Conservation (phyloP, 345 rosid species). For the Streptanthus diversifolius region DNA sequence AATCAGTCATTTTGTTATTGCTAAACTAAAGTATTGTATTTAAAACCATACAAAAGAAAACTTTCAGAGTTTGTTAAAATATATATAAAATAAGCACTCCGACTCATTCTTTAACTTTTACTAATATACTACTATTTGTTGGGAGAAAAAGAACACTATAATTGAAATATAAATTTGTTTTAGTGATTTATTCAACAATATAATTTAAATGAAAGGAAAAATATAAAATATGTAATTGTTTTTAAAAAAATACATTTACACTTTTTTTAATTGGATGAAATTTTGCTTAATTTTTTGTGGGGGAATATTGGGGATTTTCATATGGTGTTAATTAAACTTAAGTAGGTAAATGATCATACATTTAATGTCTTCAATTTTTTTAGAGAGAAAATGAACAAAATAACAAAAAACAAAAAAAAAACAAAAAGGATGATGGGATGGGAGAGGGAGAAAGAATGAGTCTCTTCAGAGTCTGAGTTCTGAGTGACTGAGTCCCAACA, state of each 20-base stretch:
- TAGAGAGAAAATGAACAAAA: not conserved
- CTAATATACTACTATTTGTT: not conserved
- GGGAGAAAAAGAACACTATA: not conserved
- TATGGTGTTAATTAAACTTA: not conserved
- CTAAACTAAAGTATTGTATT: not conserved
- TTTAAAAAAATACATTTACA: no score
- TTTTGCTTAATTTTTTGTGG: not conserved
- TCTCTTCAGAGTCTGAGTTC: constrained; percentile 28
- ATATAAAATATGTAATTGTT: not conserved
- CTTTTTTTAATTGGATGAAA: not conserved
- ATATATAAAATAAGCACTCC: not conserved
- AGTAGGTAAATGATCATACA: not conserved
- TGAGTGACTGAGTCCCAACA: constrained; percentile 60
- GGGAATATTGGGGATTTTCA: not conserved
- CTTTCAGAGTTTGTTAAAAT: not conserved
- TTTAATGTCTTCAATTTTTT: not conserved
- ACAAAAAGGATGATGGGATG: not conserved
- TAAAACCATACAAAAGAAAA: not conserved
- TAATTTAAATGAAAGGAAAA: not conserved
- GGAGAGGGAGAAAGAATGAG: constrained; percentile 29
- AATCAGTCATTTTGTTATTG: not conserved
- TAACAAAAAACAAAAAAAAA: not conserved
- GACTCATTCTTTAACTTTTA: not conserved
- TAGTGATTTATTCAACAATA: not conserved
- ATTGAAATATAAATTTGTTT: not conserved